Conservation (phyloP, 495 filamentous ascomycete genomes). For the Trichoderma gamsii region DNA sequence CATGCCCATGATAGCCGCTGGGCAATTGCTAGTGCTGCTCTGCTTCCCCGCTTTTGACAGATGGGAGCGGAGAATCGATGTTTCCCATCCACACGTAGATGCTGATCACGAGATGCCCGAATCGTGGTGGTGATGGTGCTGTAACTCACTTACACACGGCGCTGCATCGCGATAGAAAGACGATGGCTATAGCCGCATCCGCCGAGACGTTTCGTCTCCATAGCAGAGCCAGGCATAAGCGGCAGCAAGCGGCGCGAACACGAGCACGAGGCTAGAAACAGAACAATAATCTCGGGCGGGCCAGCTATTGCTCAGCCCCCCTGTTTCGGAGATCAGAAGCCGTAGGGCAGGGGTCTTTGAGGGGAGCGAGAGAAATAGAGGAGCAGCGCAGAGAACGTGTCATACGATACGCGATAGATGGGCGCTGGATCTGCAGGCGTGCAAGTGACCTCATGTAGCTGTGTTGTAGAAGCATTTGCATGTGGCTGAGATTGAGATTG, state of each 20-base stretch:
- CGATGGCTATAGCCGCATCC: neutral
- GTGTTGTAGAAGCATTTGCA: no score
- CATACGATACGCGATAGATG: neutral
- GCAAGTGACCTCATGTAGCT: no score
- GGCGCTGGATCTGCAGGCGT: no score
- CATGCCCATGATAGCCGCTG: no score
- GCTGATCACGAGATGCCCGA: neutral
- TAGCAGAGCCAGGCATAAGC: neutral
- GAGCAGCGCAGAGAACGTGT: neutral
- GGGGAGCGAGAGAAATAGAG: neutral
- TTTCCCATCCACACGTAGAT: neutral
- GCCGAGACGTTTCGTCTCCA: neutral
- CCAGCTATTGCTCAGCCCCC: neutral
- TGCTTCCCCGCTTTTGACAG: neutral
- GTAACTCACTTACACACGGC: no score
- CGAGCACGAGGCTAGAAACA: slow-evolving; percentile 1
- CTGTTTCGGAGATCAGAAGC: slow-evolving; percentile 8
- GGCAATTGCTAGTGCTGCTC: neutral
- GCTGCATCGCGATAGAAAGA: neutral
- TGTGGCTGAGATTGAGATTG: no score
- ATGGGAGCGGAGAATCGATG: neutral
- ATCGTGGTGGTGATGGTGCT: neutral
- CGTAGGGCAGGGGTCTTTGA: neutral
- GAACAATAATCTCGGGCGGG: neutral
- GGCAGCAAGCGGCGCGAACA: neutral